Evolutionary conservation across 371 early-diverging fungal species (phyloP), one percentile per base, ranked within the genome.

Genomic region (Apophysomyces trapeziformis): DNA sequence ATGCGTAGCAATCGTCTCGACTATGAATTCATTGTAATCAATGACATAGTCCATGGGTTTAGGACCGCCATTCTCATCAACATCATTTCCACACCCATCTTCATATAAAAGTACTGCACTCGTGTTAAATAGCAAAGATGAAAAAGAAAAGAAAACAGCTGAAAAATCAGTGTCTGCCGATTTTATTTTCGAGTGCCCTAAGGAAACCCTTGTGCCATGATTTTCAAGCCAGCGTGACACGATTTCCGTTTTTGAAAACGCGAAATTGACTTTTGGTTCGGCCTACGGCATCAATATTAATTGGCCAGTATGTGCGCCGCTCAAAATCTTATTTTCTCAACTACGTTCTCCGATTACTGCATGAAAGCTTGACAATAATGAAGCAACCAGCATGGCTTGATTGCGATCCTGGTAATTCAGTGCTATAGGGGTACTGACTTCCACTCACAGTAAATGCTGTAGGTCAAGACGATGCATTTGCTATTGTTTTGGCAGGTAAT

Each of bases 11-110:
- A 26, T 26, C 1, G 2, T 26, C 26, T 2, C 26, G 2, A 26
- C 26, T 2, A 26, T 2, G 2, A 2, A 26, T 26, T 26, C 26
- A 26, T 26, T 26, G 1, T 26, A 2, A 26, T 45, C 43, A 63
- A 68, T 60, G 35, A 63, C 38, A 36, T 68, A 68, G 32, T 63
- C 64, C 65, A 65, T 61, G 32, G 61, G 56, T 54, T 64, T 58
- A 62, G 62, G 50, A 18, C 54, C 54, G 14, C 54, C 62, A 62
- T 62, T 62, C 62, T 62, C 62, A 46, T 35, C 64, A 61, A 61
- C 62, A 44, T 57, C 64, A 54, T 64, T 64, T 35, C 57, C 64
- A 41, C 45, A 44, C 46, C 44, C 65, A 57, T 64, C 65, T 64
- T 64, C 65, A 57, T 18, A 57, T 36, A 64, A 64, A 64, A 64